A percentile compares a stretch with the other conserved stretches of the same genome.
Conservation (phyloP, 768 basidiomycete species). For the Lactifluus volemus region DNA sequence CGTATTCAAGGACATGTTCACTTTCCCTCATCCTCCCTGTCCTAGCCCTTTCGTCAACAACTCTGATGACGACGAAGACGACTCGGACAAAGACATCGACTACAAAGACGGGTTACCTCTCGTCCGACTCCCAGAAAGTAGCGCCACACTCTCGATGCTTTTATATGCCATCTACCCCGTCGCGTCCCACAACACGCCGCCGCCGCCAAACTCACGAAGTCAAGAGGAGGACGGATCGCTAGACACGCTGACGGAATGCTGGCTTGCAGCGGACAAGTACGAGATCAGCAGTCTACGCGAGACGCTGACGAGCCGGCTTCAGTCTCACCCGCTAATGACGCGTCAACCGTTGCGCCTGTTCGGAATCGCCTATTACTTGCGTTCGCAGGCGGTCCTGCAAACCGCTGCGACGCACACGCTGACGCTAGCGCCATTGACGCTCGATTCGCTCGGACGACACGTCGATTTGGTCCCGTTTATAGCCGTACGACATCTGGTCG, state of each 20-base stretch:
- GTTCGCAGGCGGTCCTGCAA: not conserved
- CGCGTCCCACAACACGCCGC: no score
- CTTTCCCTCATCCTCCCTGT: no score
- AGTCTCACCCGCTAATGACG: not conserved
- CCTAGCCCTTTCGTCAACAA: not conserved
- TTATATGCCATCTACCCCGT: not conserved
- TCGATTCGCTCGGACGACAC: constrained; percentile 1
- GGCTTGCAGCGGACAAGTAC: constrained; percentile 4
- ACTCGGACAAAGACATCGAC: not conserved
- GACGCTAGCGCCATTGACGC: not conserved
- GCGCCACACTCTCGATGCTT: not conserved
- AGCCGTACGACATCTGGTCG: constrained; percentile 1
- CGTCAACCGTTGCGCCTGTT: constrained; percentile 1
- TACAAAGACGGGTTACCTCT: no score
- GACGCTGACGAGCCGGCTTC: not conserved
- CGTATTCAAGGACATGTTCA: no score
- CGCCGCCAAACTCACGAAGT: not conserved
- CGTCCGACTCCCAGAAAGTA: not conserved
- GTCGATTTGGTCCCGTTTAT: constrained; percentile 7
- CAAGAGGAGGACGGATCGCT: not conserved
- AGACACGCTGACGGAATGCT: not conserved
- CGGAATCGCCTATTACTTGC: not conserved
- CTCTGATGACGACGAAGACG: not conserved
- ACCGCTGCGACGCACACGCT: constrained; percentile 1
- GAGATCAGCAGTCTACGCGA: not conserved